phyloP scores from a whole-genome alignment of 371 early-diverging fungal genomes.

The Mucor circinelloides region DNA sequence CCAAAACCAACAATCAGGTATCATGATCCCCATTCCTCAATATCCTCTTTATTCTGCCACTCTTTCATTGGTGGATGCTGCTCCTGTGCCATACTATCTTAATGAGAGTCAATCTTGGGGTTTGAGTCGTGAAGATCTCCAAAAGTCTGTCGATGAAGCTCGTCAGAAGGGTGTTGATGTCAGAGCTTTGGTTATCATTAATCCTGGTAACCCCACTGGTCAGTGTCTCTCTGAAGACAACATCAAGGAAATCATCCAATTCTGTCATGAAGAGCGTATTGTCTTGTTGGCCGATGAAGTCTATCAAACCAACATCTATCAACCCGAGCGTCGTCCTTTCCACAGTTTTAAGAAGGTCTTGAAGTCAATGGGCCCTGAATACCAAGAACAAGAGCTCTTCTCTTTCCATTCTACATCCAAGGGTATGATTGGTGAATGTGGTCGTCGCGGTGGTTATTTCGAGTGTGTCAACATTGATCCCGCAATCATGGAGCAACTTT shows the following conservation, averaged over 20 bases:
- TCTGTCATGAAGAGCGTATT: constrained; percentile 81
- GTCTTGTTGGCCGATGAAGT: constrained; percentile 97
- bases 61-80: constrained; percentile 78
- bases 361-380: constrained; percentile 48
- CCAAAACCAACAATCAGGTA: constrained; percentile 76
- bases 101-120: constrained; percentile 88
- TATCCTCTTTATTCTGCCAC: constrained; percentile 99
- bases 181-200: constrained; percentile 94
- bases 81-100: constrained; percentile 90
- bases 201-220: constrained; percentile 99
- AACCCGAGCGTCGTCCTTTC: constrained; percentile 81
- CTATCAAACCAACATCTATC: constrained; percentile 95
- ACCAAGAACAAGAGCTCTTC: constrained; percentile 76
- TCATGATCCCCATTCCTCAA: constrained; percentile 98
- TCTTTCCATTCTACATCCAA: constrained; percentile 97
- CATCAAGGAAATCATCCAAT: constrained; percentile 87
- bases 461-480: constrained; percentile 86
- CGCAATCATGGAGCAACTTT: constrained; percentile 78
- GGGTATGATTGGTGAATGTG: constrained; percentile 98
- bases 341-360: constrained; percentile 94
- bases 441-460: constrained; percentile 97
- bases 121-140: constrained; percentile 67
- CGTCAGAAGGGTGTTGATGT: constrained; percentile 81
- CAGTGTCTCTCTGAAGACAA: constrained; percentile 81
- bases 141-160: constrained; percentile 64